Conservation (phyloP, 2,329 filamentous ascomycete genomes). For the Leptographium radiaticola region DNA sequence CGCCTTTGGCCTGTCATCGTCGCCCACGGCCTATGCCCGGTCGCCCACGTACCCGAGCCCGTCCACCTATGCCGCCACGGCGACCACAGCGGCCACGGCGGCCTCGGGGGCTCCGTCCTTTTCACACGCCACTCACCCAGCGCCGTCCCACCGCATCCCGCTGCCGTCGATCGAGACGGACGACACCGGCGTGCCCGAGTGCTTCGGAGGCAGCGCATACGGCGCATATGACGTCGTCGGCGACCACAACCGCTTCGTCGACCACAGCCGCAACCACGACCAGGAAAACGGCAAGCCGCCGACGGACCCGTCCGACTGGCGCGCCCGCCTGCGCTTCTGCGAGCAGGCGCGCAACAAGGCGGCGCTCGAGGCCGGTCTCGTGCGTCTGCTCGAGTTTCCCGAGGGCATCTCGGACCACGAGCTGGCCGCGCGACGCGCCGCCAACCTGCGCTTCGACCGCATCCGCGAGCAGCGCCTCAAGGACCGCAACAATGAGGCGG, state of each 20-base stretch:
- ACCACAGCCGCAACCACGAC: not conserved
- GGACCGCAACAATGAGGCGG: conserved; percentile 14
- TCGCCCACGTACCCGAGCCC: not conserved
- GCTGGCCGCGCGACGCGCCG: conserved; percentile 7
- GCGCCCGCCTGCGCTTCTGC: conserved; percentile 11
- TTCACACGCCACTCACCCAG: too few relatives aligned
- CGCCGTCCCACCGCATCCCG: too few relatives aligned
- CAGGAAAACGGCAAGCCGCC: not conserved
- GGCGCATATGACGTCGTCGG: not conserved
- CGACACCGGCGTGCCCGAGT: not conserved
- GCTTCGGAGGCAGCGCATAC: too few relatives aligned
- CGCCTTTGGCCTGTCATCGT: not conserved
- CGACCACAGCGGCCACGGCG: not conserved
- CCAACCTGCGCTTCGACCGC: conserved; percentile 12
- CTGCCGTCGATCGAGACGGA: not conserved
- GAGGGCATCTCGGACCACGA: conserved; percentile 5
- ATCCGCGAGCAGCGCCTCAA: conserved; percentile 13
- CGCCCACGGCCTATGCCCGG: not conserved
- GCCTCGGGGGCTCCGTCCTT: not conserved
- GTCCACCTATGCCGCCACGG: not conserved
- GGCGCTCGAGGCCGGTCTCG: conserved; percentile 7
- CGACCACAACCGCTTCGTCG: not conserved
- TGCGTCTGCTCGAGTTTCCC: conserved; percentile 11
- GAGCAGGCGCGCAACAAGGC: conserved; percentile 8
- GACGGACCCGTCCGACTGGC: conserved; percentile 7